Conservation (phyloP, 768 basidiomycete species). For the Dacryopinax primogenitus region DNA sequence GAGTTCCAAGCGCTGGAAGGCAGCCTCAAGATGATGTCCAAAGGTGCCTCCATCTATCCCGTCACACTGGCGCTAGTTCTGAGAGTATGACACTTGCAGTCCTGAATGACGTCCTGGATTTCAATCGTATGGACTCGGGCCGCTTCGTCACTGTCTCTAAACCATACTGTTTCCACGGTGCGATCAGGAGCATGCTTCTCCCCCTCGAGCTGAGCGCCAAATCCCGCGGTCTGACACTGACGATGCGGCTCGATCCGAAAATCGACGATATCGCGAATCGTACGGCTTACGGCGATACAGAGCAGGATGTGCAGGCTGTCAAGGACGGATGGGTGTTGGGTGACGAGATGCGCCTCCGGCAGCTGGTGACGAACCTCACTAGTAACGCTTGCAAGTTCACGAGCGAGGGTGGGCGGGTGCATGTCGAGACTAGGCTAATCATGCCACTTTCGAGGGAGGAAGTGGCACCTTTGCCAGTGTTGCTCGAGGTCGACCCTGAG, state of each 20-base stretch:
- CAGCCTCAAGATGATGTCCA: conserved; percentile 77
- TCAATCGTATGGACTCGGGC: conserved; percentile 51
- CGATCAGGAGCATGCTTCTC: conserved; percentile 31
- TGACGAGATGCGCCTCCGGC: conserved; percentile 28
- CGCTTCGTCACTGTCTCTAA: conserved; percentile 42
- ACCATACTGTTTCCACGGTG: conserved; percentile 34
- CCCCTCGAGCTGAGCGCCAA: conserved; percentile 24
- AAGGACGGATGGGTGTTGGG: conserved; percentile 21
- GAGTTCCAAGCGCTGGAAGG: conserved; percentile 79
- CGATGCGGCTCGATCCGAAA: not conserved
- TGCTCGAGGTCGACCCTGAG: not conserved
- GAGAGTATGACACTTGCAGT: conserved; percentile 20
- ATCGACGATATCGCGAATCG: conserved; percentile 10
- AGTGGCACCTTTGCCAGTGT: not conserved
- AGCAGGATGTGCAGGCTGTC: conserved; percentile 6
- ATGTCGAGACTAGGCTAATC: conserved; percentile 21
- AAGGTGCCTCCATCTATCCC: conserved; percentile 34
- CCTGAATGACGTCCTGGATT: conserved; percentile 27
- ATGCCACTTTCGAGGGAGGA: conserved; percentile 13
- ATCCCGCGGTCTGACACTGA: conserved; percentile 15
- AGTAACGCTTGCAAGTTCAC: conserved; percentile 27
- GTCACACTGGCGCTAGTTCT: not conserved
- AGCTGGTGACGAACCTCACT: conserved; percentile 20
- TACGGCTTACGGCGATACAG: conserved; percentile 13
- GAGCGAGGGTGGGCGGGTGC: conserved; percentile 20